phyloP scores from a whole-genome alignment of 2,329 filamentous ascomycete genomes.

The Amesomyces nigricolor region DNA sequence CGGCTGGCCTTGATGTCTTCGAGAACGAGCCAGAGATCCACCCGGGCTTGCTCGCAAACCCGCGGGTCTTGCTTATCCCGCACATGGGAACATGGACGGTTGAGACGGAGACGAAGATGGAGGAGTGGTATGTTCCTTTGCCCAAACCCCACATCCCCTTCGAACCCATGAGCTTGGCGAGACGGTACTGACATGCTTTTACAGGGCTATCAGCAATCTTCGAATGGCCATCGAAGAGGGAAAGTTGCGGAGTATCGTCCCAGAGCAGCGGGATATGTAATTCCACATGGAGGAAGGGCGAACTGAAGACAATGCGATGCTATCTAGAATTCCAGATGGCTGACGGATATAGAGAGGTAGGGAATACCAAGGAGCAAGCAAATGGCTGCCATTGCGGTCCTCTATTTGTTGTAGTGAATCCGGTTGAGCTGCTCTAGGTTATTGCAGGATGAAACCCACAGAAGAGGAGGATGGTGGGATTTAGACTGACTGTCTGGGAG shows the following conservation, averaged over 20 bases:
- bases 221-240: constrained; percentile 56
- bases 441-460: too few relatives aligned
- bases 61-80: constrained; percentile 67
- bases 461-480: too few relatives aligned
- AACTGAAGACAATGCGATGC: neutral
- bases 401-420: too few relatives aligned
- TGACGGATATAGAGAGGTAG: neutral
- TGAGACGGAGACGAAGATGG: constrained; percentile 62
- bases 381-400: neutral
- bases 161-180: too few relatives aligned
- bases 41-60: constrained; percentile 63
- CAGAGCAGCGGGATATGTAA: constrained; percentile 52
- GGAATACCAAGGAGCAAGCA: neutral
- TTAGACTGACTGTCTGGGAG: too few relatives aligned
- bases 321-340: neutral
- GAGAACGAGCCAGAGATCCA: constrained; percentile 76
- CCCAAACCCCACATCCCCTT: too few relatives aligned
- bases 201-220: constrained; percentile 61
- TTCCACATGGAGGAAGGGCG: neutral
- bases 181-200: neutral
- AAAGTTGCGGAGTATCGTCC: constrained; percentile 62
- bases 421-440: too few relatives aligned
- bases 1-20: constrained; percentile 73
- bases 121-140: constrained; percentile 46
- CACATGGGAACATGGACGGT: constrained; percentile 83